Conservation (phyloP, 1,284 basidiomycete genomes). For the Melampsora americana region DNA sequence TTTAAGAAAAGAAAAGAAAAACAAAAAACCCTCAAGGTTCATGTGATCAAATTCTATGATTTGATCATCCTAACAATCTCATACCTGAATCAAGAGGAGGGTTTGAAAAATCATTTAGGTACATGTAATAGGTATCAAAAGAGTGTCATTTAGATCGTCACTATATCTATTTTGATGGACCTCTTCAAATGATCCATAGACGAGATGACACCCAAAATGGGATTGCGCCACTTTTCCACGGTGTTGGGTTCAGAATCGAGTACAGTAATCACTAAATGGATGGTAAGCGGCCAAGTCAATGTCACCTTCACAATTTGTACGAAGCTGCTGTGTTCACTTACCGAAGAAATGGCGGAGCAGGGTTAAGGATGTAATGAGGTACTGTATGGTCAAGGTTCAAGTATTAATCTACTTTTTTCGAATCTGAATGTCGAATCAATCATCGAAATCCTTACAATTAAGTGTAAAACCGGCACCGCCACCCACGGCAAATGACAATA, state of each 20-base stretch:
- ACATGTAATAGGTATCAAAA: no score
- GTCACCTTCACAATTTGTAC: neutral
- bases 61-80: no score
- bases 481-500: slow-evolving; percentile 41
- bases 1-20: no score
- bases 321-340: neutral
- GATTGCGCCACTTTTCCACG: no score
- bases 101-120: no score
- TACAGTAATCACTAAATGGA: slow-evolving; percentile 30
- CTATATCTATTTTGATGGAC: no score
- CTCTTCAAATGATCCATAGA: no score
- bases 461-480: slow-evolving; percentile 11
- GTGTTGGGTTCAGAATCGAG: slow-evolving; percentile 10
- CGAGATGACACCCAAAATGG: no score
- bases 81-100: no score
- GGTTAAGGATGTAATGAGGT: slow-evolving; percentile 39
- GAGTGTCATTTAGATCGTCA: no score
- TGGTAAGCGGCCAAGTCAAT: neutral
- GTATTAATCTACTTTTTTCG: neutral
- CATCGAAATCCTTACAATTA: slow-evolving; percentile 23
- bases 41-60: no score
- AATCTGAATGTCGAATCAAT: neutral
- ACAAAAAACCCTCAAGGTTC: no score
- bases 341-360: slow-evolving; percentile 38
- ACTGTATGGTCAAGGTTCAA: neutral